Evolutionary conservation across 352 stramenopile species (phyloP).

Genomic region (Globisporangium perplexum): DNA sequence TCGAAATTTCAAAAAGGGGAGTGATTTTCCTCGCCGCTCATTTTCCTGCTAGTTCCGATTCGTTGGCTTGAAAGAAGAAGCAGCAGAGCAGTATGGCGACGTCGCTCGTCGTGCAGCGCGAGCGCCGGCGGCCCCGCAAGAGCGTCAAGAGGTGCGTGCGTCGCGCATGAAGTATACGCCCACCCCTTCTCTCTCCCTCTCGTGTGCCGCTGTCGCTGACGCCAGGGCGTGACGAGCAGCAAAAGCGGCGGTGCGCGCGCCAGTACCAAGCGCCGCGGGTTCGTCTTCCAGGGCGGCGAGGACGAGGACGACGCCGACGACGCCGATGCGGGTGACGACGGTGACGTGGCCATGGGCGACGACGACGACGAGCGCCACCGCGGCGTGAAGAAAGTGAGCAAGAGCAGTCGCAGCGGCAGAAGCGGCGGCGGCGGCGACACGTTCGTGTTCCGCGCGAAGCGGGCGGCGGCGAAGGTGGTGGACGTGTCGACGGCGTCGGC

Average conservation of each 20-base stretch:
- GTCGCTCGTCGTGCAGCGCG: constrained; percentile 52
- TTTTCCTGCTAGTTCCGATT: not conserved
- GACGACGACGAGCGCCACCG: not conserved
- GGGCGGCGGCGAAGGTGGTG: constrained; percentile 18
- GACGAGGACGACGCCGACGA: constrained; percentile 13
- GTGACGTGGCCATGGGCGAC: constrained; percentile 18
- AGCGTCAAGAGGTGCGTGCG: constrained; percentile 23
- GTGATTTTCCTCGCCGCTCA: not conserved
- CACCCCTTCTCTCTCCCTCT: not conserved
- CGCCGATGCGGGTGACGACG: not conserved
- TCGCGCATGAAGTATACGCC: not conserved
- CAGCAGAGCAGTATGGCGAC: constrained; percentile 6
- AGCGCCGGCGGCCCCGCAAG: constrained; percentile 49
- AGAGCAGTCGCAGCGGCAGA: constrained; percentile 8
- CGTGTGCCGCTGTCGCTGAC: constrained; percentile 4
- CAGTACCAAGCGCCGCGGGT: constrained; percentile 35
- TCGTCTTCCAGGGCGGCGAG: constrained; percentile 34
- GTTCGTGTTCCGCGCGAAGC: constrained; percentile 53
- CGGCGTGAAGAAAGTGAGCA: not conserved
- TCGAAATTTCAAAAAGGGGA: constrained; percentile 4
- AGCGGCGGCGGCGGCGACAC: constrained; percentile 20
- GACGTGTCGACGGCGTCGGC: constrained; percentile 38
- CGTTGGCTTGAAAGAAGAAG: too few species aligned
- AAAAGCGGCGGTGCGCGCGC: constrained; percentile 14
- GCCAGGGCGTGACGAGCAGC: not conserved